These are phyloP conservation scores for Beauveria australis DNA, from an alignment of 2,329 filamentous ascomycete species.

Conservation along the genomic window DNA sequence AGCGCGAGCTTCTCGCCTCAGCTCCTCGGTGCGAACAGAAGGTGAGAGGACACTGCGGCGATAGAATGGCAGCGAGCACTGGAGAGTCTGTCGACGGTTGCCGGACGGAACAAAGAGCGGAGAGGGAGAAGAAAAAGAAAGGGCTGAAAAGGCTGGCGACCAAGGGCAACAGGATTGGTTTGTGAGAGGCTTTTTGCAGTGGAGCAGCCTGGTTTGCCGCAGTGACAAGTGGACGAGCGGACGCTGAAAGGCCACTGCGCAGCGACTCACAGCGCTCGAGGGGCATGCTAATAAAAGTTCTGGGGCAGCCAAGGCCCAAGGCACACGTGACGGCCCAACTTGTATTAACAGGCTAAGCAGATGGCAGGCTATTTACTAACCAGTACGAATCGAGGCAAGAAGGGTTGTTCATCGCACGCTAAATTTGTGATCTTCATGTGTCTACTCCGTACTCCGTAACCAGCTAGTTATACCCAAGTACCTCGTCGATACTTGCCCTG, in stretches of 20 bases:
- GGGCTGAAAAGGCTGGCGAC: conserved; percentile 7
- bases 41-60: neutral
- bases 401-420: no score
- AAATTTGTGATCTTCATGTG: no score
- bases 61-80: neutral
- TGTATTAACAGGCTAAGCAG: no score
- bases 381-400: no score
- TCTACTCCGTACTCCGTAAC: no score
- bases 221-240: neutral
- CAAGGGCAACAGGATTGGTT: conserved; percentile 5
- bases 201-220: conserved; percentile 8
- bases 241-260: neutral
- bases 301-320: conserved; percentile 1
- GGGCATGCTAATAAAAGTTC: neutral
- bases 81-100: neutral
- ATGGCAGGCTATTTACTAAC: no score
- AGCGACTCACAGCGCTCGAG: neutral
- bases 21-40: neutral
- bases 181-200: conserved; percentile 9
- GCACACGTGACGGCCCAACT: conserved; percentile 2
- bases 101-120: neutral
- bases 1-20: conserved; percentile 1
- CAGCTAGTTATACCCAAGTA: no score
- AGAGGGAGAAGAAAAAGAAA: conserved; percentile 6
- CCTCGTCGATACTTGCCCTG: no score